Evolutionary conservation across 2,329 filamentous ascomycete species (phyloP), one percentile per base, ranked within the genome.

Genomic region (Fusarium sp.): DNA sequence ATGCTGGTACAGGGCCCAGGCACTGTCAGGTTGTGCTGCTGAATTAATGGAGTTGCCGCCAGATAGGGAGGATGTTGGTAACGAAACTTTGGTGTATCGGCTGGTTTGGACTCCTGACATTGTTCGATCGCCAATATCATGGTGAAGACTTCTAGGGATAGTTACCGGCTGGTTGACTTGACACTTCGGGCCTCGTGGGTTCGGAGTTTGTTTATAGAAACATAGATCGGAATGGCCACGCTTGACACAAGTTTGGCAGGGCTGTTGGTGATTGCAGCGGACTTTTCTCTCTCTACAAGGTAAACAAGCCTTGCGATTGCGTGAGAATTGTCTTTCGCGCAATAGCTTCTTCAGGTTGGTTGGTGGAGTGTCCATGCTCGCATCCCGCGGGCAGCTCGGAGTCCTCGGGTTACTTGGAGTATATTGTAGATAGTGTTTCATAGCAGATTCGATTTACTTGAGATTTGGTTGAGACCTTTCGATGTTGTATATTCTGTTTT

Each of bases 291-390:
- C 65, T 4, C 65, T n/a, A 4, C 54, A 68, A 2, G 59, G 63
- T 3, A 67, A n/a, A 11, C 64, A 68, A 4, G 65, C 86, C 46
- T 87, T 84, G 13, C 81, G 77, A 13, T 88, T 78, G 4, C 56
- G 61, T n/a, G 54, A 30, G 6, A 55, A 35, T 14, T 54, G 61
- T 25, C 54, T 53, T 9, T 55, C 49, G 15, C 61, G 54, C 13
- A 65, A 32, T 15, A 60, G 53, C 33, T 20, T 65, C 33, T 20
- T 65, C 32, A 65, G 13, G 17, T 45, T 35, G 23, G 41, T 22
- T 17, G 51, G 41, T 9, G 23, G 46, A 7, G 19, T 35, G 8
- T 46, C n/a, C 17, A 3, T 11, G 23, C 22, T 14, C 7, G 23
- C 25, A 6, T 32, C 15, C 10, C 22, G 40, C 13, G 23, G 23